phyloP scores from a whole-genome alignment of 2,329 filamentous ascomycete species.

The Fusarium tjaetaba region DNA sequence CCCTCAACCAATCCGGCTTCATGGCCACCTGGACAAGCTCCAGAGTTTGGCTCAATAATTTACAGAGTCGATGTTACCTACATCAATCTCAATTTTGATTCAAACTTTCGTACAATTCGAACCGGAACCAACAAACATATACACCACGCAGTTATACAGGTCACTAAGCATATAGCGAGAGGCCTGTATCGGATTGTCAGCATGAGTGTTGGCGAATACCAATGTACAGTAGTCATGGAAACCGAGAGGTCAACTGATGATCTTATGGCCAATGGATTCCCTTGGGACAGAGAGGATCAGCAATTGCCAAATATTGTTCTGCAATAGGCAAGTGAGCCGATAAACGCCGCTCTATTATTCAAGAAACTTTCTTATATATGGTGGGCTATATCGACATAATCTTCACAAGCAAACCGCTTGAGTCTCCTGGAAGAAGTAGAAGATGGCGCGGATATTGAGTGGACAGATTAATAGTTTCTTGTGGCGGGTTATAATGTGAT shows the following conservation, averaged over 20 bases:
- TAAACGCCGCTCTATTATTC: background rate
- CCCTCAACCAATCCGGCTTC: background rate
- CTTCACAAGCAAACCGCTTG: fast-evolving
- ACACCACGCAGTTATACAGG: background rate
- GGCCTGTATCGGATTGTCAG: background rate
- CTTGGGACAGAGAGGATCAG: background rate
- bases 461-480: background rate
- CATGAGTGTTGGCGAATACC: background rate
- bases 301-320: background rate
- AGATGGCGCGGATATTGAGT: too few relatives aligned
- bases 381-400: fast-evolving
- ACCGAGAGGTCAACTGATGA: background rate
- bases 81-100: background rate
- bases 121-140: background rate
- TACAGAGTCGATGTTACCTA: background rate
- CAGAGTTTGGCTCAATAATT: background rate
- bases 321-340: background rate
- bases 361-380: background rate
- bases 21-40: background rate
- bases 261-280: background rate
- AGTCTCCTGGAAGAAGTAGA: fast-evolving
- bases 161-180: background rate
- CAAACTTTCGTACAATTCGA: background rate
- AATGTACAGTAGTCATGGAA: background rate
- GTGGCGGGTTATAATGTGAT: background rate